Evolutionary conservation across 2,329 filamentous ascomycete genomes (phyloP).

Genomic region (Sporothrix sp.): DNA sequence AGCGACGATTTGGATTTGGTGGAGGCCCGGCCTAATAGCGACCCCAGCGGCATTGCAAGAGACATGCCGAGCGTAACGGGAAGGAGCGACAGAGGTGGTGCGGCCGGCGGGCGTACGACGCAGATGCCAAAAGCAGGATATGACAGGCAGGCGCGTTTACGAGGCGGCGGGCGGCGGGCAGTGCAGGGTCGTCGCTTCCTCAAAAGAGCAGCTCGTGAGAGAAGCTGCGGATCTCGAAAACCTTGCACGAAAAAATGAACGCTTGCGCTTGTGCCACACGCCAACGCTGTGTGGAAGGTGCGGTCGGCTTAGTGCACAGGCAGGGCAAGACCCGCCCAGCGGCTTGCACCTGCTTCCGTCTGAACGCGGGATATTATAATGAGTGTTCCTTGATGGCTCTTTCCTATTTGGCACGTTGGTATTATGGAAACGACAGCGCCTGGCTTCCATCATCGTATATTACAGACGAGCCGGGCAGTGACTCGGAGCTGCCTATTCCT

Average conservation of each 20-base stretch:
- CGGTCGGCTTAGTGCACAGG: slow-evolving; percentile 2
- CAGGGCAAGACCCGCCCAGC: slow-evolving; percentile 1
- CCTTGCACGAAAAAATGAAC: neutral
- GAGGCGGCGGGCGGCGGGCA: no score
- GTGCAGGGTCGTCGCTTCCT: neutral
- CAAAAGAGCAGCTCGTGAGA: slow-evolving; percentile 7
- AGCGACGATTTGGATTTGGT: slow-evolving; percentile 10
- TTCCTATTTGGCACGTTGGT: neutral
- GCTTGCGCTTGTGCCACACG: neutral
- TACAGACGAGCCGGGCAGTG: neutral
- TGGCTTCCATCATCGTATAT: neutral
- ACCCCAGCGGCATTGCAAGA: slow-evolving; percentile 1
- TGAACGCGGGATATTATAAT: no score
- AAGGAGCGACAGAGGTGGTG: neutral
- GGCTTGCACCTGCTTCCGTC: neutral
- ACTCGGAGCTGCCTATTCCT: neutral
- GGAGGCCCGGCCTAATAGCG: slow-evolving; percentile 10
- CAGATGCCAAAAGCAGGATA: no score
- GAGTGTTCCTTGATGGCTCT: no score
- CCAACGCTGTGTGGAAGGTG: slow-evolving; percentile 11
- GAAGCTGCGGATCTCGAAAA: neutral
- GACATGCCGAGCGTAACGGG: slow-evolving; percentile 12
- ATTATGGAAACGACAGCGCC: neutral
- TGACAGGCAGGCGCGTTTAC: no score
- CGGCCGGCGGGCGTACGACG: neutral